Base-by-base conservation (phyloP, 805 yeast genomes). In the Ogataea nonfermentans region DNA sequence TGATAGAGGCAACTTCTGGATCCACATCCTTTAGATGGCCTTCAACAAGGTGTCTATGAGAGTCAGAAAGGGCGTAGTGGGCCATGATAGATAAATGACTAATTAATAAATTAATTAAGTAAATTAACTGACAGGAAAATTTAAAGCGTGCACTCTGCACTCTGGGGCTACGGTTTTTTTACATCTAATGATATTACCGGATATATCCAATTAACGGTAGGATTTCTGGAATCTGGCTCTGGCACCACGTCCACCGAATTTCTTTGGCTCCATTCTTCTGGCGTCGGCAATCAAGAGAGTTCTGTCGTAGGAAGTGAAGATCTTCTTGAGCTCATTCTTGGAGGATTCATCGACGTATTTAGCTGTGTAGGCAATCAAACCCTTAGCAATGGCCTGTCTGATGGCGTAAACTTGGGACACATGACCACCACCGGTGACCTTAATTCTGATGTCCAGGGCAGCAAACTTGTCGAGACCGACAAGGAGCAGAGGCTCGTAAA, bases 201-300 rank as follows among this genome's bases (percentile, higher is more conserved):
- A 37, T 37, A 32, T 32, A 37, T 32, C 41, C 41, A 23, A 33
- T 78, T 91, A 93, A 90, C 99, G 99, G 93, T 93, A 93, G 73
- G 99, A 93, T 76, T 93, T 93, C 84, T 93, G 99, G 97, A 87
- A 91, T 81, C 98, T 91, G 71, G 99, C 93, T 81, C 99, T 93
- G 79, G 99, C 99, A 87, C 99, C 99, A 76, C 95, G 95, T 83
- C 99, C 99, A 82, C 99, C 99, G 81, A 93, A 93, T 83, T 93
- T 93, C 97, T 93, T 93, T 84, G 99, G 99, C 82, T 93, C 99
- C 84, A 90, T 84, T 84, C 95, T 91, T 86, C 99, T 89, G 65
- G 97, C 79, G 76, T 93, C 99, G 66, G 99, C 98, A 74, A 93
- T 93, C 78, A 93, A 84, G 73, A 93, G 84, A 73, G 98, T 88